Conservation (phyloP, 352 stramenopile genomes). For the Pythium folliculosum region DNA sequence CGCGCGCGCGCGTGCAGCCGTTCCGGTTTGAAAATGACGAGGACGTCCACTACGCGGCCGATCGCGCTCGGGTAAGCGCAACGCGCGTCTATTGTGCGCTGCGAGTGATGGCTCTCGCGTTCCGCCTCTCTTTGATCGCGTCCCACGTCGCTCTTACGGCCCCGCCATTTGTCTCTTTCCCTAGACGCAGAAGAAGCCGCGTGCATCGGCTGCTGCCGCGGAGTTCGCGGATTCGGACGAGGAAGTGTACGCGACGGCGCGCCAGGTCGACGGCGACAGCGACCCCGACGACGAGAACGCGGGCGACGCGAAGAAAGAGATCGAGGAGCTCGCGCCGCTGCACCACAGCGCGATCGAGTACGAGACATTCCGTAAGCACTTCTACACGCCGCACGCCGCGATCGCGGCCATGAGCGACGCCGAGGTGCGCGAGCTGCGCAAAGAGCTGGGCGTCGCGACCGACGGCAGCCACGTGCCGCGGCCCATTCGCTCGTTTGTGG, state of each 20-base stretch:
- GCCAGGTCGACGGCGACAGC: conserved; percentile 41
- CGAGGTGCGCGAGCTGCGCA: conserved; percentile 44
- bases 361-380: conserved; percentile 79
- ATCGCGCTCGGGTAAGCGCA: conserved; percentile 31
- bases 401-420: conserved; percentile 34
- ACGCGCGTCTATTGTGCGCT: background rate
- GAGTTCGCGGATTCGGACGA: conserved; percentile 61
- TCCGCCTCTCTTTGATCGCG: background rate
- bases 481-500: conserved; percentile 80
- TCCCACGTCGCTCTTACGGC: too few relatives aligned
- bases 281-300: conserved; percentile 26
- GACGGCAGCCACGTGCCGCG: conserved; percentile 48
- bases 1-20: conserved; percentile 9
- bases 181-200: conserved; percentile 45
- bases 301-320: conserved; percentile 56
- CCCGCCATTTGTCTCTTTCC: background rate
- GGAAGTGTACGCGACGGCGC: conserved; percentile 73
- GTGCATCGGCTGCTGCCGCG: background rate
- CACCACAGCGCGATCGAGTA: conserved; percentile 75
- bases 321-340: conserved; percentile 74
- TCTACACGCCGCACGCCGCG: conserved; percentile 65
- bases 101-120: background rate
- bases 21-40: conserved; percentile 34
- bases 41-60: conserved; percentile 31
- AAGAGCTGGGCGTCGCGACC: conserved; percentile 52